phyloP scores from a whole-genome alignment of 2,329 filamentous ascomycete species.

The Colletotrichum spaethianum region DNA sequence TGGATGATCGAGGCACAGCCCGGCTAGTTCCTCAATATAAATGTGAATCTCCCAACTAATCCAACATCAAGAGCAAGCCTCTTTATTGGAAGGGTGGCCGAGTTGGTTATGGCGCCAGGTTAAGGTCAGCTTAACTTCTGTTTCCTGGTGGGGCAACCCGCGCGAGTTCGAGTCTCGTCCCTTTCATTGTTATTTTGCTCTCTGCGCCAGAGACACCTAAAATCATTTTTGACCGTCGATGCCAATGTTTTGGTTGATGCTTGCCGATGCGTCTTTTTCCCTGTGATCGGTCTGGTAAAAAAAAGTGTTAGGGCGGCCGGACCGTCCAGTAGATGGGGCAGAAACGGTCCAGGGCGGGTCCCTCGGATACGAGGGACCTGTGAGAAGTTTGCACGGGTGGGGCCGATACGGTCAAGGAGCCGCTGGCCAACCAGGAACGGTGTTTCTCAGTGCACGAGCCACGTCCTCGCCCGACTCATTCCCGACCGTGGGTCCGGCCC shows the following conservation, averaged over 20 bases:
- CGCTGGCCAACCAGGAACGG: conserved; percentile 36
- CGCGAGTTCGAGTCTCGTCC: conserved; percentile 42
- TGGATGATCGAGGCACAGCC: no score
- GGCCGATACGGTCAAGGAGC: conserved; percentile 24
- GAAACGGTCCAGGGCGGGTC: conserved; percentile 9
- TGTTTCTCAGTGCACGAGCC: neutral
- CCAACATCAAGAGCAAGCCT: neutral
- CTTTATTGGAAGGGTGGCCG: conserved; percentile 29
- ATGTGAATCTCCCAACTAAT: fast-evolving
- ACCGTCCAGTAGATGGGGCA: conserved; percentile 12
- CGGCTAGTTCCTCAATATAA: neutral
- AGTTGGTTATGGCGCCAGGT: conserved; percentile 42
- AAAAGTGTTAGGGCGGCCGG: neutral
- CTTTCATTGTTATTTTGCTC: conserved; percentile 4
- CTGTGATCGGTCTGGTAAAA: neutral
- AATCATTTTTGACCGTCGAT: neutral
- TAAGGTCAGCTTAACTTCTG: conserved; percentile 41
- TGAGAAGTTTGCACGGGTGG: conserved; percentile 37
- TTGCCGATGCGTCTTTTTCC: conserved; percentile 3
- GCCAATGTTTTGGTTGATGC: neutral
- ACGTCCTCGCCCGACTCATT: conserved; percentile 12
- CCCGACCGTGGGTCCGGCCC: conserved; percentile 27
- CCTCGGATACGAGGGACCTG: conserved; percentile 30
- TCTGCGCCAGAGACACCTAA: no score
- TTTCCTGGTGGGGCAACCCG: conserved; percentile 42